Evolutionary conservation across 768 basidiomycete species (phyloP), one percentile per base, ranked within the genome.

Genomic region (Xerocomellus dryophilus): DNA sequence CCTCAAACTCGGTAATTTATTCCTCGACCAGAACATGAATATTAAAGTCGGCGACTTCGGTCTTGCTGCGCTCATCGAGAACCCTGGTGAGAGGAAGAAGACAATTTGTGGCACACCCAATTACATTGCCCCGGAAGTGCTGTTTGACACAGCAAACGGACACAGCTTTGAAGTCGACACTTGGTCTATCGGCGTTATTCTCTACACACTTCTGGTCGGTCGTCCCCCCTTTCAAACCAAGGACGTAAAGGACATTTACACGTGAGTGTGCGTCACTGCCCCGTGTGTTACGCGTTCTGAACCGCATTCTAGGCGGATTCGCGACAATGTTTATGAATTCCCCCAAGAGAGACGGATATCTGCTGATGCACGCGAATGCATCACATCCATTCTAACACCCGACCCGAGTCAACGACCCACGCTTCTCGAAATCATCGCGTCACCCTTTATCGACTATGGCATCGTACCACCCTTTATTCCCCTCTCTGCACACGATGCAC

Each of bases 151-250:
- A 23, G 91, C 86, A 17, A 95, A 93, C 59, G 95, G 96, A 2
- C 96, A 99, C 72, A 94, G 91, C 67, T 99, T 97, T 61, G 97
- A 99, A 74, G 96, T 98, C 27, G 96, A 99, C 68, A 90, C 93
- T 9, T 99, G 96, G 96, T 93, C 91, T 2, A 87, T 96, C 45
- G 96, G 96, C 14, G 96, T 99, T 50, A 98, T 98, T 55, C 74
- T 98, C 58, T 98, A 98, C 66, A 99, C 96, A 2, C 84, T 98
- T 47, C 76, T 96, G 31, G 79, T 98, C 31, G 97, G 97, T 12
- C 85, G 89, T n/a, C 96, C 96, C 1, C 96, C 96, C 1, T 99
- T 99, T 77, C 97, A 99, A 71, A 98, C 94, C 15, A 94, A 97
- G 68, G 94, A 98, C 48, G 93, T 98, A 64, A 97, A 98, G 72